Evolutionary conservation across 352 stramenopile species (phyloP), one percentile per base, ranked within the genome.

Genomic region (Pythium sukuiense): DNA sequence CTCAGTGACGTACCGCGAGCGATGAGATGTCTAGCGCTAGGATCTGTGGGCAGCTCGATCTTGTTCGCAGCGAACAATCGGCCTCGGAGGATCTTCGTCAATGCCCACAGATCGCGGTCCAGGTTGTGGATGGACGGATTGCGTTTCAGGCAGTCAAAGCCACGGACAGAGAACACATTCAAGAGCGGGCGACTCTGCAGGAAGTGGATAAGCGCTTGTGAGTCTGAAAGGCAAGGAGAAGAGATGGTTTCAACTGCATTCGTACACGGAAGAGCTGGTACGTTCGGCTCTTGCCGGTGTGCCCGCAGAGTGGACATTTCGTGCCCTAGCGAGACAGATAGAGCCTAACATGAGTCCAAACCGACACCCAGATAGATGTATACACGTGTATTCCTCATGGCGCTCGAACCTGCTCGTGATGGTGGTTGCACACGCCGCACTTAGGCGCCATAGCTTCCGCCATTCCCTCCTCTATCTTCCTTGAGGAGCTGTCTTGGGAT

Each of bases 241-340:
- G 30, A 54, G 30, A 29, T 3, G 2, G 3, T 16, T 24, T 35
- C 24, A n/a, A 41, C 39, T 26, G 45, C 20, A 2, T 13, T 11
- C 41, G 16, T 58, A 92, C 79, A 74, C 82, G 72, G 41, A 90
- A 73, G 26, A 81, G 76, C 39, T 83, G 75, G 58, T 86, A 86
- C n/a, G 76, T 70, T 24, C 80, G 76, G 61, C 83, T 89, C 72
- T 87, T 89, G 66, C 83, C 83, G 0, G 63, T 87, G 62, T 92
- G 83, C 6, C 83, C 83, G 55, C 83, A 92, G 50, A 92, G 67
- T 3, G 66, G 39, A 65, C 81, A 92, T 62, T 88, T 90, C 30
- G 73, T 48, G 20, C 73, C 76, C 83, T 92, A 68, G 3, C 20
- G 24, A 30, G 26, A 64, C 3, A 49, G 52, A 3, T 2, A 57